A percentile compares a stretch with the other conserved stretches of the same genome.
These are phyloP conservation scores for Fragaria iinumae DNA, from an alignment of 306 rosid genomes.

Conservation along the genomic window DNA sequence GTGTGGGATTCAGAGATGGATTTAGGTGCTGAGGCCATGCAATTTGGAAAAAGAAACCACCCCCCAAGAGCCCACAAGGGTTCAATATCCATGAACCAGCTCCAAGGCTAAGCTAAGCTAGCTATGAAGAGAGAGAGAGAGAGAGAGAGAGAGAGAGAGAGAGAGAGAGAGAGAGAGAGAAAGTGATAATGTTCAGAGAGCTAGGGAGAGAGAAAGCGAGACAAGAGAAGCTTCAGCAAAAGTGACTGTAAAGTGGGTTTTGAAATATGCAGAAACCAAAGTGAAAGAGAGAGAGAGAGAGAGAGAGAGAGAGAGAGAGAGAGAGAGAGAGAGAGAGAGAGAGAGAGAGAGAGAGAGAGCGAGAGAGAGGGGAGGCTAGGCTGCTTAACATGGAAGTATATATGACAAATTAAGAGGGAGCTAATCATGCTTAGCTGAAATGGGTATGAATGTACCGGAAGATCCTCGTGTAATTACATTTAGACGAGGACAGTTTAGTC, in stretches of 20 bases:
- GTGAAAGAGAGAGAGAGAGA: slow-evolving; percentile 38
- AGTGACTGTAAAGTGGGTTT: slow-evolving; percentile 58
- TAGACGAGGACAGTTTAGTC: slow-evolving; percentile 25
- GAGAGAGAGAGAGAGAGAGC: slow-evolving; percentile 39
- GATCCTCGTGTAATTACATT: slow-evolving; percentile 17
- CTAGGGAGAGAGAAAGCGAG: slow-evolving; percentile 10
- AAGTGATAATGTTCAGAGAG: neutral
- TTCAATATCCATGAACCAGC: slow-evolving; percentile 99
- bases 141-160: neutral
- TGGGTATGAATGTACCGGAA: slow-evolving; percentile 43
- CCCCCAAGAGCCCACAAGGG: slow-evolving; percentile 99
- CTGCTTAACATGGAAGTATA: slow-evolving; percentile 46
- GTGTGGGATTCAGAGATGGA: slow-evolving; percentile 41
- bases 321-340: slow-evolving; percentile 32
- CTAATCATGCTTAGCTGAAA: slow-evolving; percentile 5
- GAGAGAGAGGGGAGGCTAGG: slow-evolving; percentile 25
- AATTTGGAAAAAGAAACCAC: slow-evolving; percentile 82
- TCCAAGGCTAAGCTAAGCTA: slow-evolving; percentile 17
- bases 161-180: slow-evolving; percentile 29
- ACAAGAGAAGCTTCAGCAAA: slow-evolving; percentile 76
- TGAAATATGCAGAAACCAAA: slow-evolving; percentile 38
- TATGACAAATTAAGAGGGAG: slow-evolving; percentile 27
- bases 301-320: slow-evolving; percentile 32
- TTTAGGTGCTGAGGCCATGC: slow-evolving; percentile 84
- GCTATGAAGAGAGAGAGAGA: slow-evolving; percentile 36